Evolutionary conservation across 495 filamentous ascomycete genomes (phyloP).

Genomic region (Cairneyella variabilis): DNA sequence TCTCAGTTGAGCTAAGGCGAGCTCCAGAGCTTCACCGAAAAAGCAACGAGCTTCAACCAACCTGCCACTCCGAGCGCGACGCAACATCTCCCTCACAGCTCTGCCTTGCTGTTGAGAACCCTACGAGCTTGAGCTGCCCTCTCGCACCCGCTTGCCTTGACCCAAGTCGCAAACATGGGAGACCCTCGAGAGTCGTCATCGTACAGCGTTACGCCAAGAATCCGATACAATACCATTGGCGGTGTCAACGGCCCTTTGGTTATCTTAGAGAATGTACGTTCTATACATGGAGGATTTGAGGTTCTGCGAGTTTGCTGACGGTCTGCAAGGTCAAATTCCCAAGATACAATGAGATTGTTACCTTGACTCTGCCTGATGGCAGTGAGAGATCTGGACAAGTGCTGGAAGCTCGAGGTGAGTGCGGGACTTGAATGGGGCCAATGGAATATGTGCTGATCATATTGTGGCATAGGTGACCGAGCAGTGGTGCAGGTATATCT

Average conservation of each 20-base stretch:
- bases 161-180: slow-evolving; percentile 45
- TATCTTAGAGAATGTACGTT: slow-evolving; percentile 84
- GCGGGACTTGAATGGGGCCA: slow-evolving; percentile 14
- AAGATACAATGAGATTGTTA: slow-evolving; percentile 96
- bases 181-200: slow-evolving; percentile 77
- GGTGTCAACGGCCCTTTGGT: slow-evolving; percentile 98
- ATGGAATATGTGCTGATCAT: slow-evolving; percentile 5
- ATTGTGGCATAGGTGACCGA: slow-evolving; percentile 61
- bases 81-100: slow-evolving; percentile 9
- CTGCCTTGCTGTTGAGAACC: slow-evolving; percentile 1
- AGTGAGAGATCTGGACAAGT: slow-evolving; percentile 92
- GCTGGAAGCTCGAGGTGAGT: slow-evolving; percentile 86
- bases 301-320: slow-evolving; percentile 31
- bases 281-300: too few relatives aligned
- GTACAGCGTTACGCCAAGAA: slow-evolving; percentile 72
- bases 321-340: slow-evolving; percentile 84
- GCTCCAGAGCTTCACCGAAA: slow-evolving; percentile 17
- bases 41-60: slow-evolving; percentile 19
- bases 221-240: slow-evolving; percentile 97
- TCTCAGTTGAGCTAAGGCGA: slow-evolving; percentile 11
- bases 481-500: slow-evolving; percentile 80
- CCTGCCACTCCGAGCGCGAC: neutral
- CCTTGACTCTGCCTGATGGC: slow-evolving; percentile 91
- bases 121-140: slow-evolving; percentile 2
- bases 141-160: neutral